Evolutionary conservation across 1,284 basidiomycete genomes (phyloP).

Genomic region (Pyrrhoderma lamaoense): DNA sequence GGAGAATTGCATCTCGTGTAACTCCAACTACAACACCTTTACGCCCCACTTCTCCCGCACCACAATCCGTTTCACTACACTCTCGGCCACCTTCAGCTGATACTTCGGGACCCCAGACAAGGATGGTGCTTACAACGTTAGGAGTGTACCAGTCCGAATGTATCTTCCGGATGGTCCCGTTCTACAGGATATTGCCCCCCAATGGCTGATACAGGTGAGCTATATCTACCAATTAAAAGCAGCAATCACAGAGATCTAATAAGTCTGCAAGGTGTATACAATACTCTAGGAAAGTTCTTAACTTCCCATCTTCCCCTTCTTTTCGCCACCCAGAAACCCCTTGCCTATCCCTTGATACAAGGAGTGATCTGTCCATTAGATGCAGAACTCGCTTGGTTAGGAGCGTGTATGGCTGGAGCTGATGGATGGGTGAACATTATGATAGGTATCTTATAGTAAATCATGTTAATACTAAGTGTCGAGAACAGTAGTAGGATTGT

Average conservation of each 20-base stretch:
- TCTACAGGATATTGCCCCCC: slow-evolving; percentile 83
- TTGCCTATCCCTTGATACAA: slow-evolving; percentile 73
- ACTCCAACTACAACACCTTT: slow-evolving; percentile 57
- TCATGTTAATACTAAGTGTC: no score
- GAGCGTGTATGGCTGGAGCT: slow-evolving; percentile 81
- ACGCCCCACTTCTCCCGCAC: slow-evolving; percentile 45
- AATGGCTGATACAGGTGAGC: slow-evolving; percentile 56
- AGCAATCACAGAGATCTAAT: no score
- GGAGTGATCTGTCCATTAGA: slow-evolving; percentile 84
- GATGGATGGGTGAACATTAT: slow-evolving; percentile 94
- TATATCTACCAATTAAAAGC: slow-evolving; percentile 3
- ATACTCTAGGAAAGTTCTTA: slow-evolving; percentile 56
- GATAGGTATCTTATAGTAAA: slow-evolving; percentile 40
- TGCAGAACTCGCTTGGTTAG: slow-evolving; percentile 88
- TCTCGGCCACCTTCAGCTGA: slow-evolving; percentile 66
- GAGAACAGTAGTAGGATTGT: background rate
- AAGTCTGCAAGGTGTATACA: slow-evolving; percentile 40
- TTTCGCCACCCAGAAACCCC: slow-evolving; percentile 44
- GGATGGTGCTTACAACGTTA: slow-evolving; percentile 76
- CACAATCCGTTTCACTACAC: slow-evolving; percentile 47
- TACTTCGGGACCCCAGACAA: slow-evolving; percentile 46
- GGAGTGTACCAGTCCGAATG: slow-evolving; percentile 82
- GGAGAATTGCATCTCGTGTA: slow-evolving; percentile 85
- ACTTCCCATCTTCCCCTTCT: slow-evolving; percentile 57
- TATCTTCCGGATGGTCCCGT: slow-evolving; percentile 91